A percentile compares a stretch with the other conserved stretches of the same genome.
These are phyloP conservation scores for Porodaedalea pini DNA, from an alignment of 1,284 basidiomycete species.

Conservation along the genomic window DNA sequence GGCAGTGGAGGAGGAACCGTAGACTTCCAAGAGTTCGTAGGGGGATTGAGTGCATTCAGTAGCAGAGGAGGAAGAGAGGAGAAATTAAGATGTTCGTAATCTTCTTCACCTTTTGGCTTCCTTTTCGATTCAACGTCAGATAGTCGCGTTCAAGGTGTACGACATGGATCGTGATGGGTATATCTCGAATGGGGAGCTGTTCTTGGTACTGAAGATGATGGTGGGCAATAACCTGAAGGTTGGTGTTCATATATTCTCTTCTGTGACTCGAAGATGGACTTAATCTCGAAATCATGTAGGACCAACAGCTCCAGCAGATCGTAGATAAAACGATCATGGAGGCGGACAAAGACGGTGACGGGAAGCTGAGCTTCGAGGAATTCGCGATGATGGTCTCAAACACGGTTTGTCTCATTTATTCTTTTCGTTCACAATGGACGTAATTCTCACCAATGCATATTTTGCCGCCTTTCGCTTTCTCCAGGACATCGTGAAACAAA, in stretches of 20 bases:
- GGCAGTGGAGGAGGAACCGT: constrained; percentile 93
- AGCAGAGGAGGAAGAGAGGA: constrained; percentile 95
- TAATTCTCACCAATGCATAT: not conserved
- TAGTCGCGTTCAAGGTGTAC: constrained; percentile 98
- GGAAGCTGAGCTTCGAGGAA: constrained; percentile 95
- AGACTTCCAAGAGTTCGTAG: constrained; percentile 99
- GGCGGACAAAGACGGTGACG: constrained; percentile 96
- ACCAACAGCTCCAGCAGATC: constrained; percentile 98
- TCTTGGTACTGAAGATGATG: constrained; percentile 99
- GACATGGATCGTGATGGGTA: constrained; percentile 97
- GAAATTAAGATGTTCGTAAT: constrained; percentile 84
- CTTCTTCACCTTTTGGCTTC: constrained; percentile 1
- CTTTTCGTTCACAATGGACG: not conserved
- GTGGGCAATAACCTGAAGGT: constrained; percentile 98
- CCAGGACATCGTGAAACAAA: constrained; percentile 94
- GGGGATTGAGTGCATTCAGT: constrained; percentile 94
- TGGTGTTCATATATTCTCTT: constrained; percentile 19
- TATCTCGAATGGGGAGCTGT: constrained; percentile 99
- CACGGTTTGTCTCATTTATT: constrained; percentile 56
- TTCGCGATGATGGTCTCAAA: constrained; percentile 96
- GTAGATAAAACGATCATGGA: constrained; percentile 99
- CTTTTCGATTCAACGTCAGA: not conserved
- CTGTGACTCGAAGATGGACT: not conserved
- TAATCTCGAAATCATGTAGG: constrained; percentile 42
- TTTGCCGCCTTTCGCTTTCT: not conserved